Percentiles rank a stretch among this genome's conserved stretches.
These are phyloP conservation scores for Botrytis deweyae DNA, from an alignment of 2,329 filamentous ascomycete genomes.

Conservation along the genomic window DNA sequence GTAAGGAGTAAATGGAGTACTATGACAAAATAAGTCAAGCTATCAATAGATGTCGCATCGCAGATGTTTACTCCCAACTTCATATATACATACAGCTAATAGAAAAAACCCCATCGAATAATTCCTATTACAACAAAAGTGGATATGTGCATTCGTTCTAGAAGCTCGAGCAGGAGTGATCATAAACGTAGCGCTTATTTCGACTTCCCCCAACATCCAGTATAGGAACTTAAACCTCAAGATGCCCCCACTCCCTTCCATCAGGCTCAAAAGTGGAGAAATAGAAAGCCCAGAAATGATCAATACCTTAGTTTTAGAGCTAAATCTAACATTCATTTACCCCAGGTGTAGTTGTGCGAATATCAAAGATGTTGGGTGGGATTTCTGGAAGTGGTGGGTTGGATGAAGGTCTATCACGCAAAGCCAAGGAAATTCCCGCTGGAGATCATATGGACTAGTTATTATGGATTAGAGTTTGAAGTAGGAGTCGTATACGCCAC, in stretches of 20 bases:
- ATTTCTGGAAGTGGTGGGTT: not conserved
- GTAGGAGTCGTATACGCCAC: not conserved
- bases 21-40: not conserved
- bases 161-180: not conserved
- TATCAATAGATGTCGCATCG: not conserved
- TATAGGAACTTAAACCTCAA: not conserved
- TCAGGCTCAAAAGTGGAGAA: not conserved
- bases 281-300: not conserved
- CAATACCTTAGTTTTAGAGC: not conserved
- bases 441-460: not conserved
- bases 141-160: not conserved
- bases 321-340: not conserved
- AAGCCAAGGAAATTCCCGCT: not conserved
- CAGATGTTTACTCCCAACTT: not conserved
- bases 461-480: not conserved
- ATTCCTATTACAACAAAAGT: not conserved
- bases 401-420: not conserved
- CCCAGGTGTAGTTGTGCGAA: accelerated
- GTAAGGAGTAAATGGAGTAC: not conserved
- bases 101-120: not conserved
- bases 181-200: not conserved
- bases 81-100: not conserved
- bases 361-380: not conserved
- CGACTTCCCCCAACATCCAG: not conserved
- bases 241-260: not conserved